Evolutionary conservation across 352 stramenopile species (phyloP), one percentile per base, ranked within the genome.

Genomic region (Blastocystis sp.): DNA sequence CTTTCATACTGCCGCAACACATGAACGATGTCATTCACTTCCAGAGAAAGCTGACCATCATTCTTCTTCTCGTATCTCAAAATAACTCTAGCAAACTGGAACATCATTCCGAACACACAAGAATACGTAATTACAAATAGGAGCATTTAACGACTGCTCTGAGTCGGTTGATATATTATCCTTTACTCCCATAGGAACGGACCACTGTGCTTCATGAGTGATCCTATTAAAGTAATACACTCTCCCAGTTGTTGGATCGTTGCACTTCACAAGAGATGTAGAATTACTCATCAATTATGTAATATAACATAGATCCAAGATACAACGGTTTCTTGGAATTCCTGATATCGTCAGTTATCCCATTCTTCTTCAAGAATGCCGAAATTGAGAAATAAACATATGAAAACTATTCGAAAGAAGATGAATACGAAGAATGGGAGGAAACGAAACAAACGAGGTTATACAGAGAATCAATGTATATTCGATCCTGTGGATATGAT

Each of bases 141-240:
- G 32, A 35, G 32, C 29, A 27, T 66, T 49, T 14, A 49, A 16
- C 5, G 24, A 4, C 3, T 42, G 14, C n/a, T 46, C 32, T 32
- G 51, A 14, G 1, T 65, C 32, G 19, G 46, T 21, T 42, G 24
- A 14, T 6, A 32, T 16, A 32, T 9, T 3, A 12, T 37, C 51
- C 24, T 65, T 42, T 21, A 83, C 35, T 46, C 71, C 71, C n/a
- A 16, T 24, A 2, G 71, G 71, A 46, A 57, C 14, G 9, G 24
- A 37, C 49, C 51, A 66, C 46, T 65, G 54, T 12, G 51, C 54
- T 66, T 83, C 71, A 11, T 66, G 71, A 16, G 49, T 83, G 11
- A 49, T 67, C 7, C 58, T 63, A 42, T 83, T 83, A 46, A 46
- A 83, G 21, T 83, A 83, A 16, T 83, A 83, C 35, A 83, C 51